Evolutionary conservation across 768 basidiomycete genomes (phyloP).

Genomic region (Tephrocybe sp.): DNA sequence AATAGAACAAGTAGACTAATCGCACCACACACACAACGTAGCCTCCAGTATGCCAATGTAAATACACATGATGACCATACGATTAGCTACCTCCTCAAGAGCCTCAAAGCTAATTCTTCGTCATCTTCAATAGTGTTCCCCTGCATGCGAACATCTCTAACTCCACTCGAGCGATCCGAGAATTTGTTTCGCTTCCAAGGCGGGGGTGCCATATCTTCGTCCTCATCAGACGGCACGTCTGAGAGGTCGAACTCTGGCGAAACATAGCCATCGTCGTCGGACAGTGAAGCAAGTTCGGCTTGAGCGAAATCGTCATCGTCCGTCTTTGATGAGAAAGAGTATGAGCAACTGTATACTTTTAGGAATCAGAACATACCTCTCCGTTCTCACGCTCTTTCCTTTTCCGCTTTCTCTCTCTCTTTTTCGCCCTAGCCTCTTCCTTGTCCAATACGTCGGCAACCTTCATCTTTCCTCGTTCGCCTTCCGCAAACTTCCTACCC

Average conservation of each 20-base stretch:
- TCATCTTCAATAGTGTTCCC: constrained; percentile 33
- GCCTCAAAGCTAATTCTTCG: constrained; percentile 58
- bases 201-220: constrained; percentile 34
- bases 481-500: constrained; percentile 68
- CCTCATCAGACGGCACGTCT: constrained; percentile 19
- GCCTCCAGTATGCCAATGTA: background rate
- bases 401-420: constrained; percentile 89
- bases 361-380: constrained; percentile 27
- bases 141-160: background rate
- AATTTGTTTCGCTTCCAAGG: constrained; percentile 29
- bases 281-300: constrained; percentile 34
- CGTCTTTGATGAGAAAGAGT: constrained; percentile 22
- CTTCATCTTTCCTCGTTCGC: constrained; percentile 71
- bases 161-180: constrained; percentile 2
- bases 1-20: no score
- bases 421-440: constrained; percentile 83
- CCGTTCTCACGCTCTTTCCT: constrained; percentile 74
- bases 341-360: background rate
- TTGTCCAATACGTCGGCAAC: constrained; percentile 75
- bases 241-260: constrained; percentile 68
- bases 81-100: constrained; percentile 39
- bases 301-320: constrained; percentile 26
- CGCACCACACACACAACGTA: no score
- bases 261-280: constrained; percentile 62
- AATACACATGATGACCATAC: no score